Conservation (phyloP, 2,329 filamentous ascomycete genomes). For the Bisporella sp. region DNA sequence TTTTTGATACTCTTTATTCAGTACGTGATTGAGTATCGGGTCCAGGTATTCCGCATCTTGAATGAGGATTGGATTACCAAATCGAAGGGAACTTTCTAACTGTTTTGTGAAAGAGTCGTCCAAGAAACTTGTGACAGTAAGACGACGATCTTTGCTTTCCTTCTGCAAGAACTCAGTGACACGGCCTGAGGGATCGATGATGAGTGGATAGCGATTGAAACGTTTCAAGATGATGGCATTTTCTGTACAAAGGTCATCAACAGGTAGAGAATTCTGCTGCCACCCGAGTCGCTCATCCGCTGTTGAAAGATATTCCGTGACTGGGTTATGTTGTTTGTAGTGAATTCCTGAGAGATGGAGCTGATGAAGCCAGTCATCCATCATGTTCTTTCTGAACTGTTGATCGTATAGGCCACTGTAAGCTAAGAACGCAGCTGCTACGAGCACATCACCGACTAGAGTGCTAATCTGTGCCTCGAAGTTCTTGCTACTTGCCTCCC, state of each 20-base stretch:
- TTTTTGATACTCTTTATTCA: conserved; percentile 99
- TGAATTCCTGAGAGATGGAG: conserved; percentile 86
- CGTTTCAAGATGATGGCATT: conserved; percentile 96
- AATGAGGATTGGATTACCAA: conserved; percentile 96
- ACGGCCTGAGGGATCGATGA: conserved; percentile 94
- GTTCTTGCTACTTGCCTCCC: conserved; percentile 96
- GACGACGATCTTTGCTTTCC: conserved; percentile 84
- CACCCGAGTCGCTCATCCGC: conserved; percentile 91
- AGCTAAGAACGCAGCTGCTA: conserved; percentile 94
- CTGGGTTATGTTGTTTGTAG: conserved; percentile 87
- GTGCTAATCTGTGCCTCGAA: conserved; percentile 98
- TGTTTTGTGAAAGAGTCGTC: conserved; percentile 98
- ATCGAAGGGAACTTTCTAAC: conserved; percentile 90
- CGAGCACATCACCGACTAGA: conserved; percentile 88
- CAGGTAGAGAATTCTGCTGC: conserved; percentile 89
- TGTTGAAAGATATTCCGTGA: conserved; percentile 94
- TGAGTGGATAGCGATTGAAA: conserved; percentile 96
- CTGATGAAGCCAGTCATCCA: conserved; percentile 95
- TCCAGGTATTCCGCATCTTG: conserved; percentile 97
- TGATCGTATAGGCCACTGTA: conserved; percentile 98
- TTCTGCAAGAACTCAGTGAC: conserved; percentile 93
- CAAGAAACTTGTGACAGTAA: conserved; percentile 96
- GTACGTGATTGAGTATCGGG: conserved; percentile 93
- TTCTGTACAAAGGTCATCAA: conserved; percentile 96
- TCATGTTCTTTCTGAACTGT: conserved; percentile 94